These are phyloP conservation scores for Nitzschia putrida DNA, from an alignment of 108 stramenopile genomes.

Conservation along the genomic window DNA sequence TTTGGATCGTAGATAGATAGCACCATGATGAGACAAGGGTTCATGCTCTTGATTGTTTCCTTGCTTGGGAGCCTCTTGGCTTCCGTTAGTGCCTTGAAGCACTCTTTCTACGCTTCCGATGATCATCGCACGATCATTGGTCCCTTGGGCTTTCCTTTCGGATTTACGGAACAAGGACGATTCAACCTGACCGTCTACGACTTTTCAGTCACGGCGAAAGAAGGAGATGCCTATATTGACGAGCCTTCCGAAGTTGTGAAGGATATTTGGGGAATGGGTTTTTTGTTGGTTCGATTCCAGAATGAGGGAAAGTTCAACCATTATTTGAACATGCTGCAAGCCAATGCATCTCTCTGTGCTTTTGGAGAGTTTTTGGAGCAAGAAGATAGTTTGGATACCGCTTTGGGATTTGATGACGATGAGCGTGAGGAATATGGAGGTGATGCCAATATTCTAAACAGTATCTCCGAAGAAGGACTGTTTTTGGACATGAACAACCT, in stretches of 20 bases:
- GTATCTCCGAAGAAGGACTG: constrained; percentile 53
- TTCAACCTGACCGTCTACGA: constrained; percentile 80
- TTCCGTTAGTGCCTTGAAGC: constrained; percentile 38
- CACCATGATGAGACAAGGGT: too few relatives aligned
- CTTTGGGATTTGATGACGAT: constrained; percentile 41
- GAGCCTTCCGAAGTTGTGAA: not conserved
- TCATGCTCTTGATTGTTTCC: too few relatives aligned
- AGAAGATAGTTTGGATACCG: constrained; percentile 36
- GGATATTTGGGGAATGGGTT: constrained; percentile 54
- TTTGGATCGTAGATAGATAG: too few relatives aligned
- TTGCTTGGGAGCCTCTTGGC: too few relatives aligned
- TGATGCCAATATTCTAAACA: constrained; percentile 10
- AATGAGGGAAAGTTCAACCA: constrained; percentile 63
- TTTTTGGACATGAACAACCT: constrained; percentile 66
- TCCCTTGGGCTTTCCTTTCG: constrained; percentile 85
- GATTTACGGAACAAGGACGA: constrained; percentile 80
- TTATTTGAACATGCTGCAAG: constrained; percentile 51
- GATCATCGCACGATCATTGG: constrained; percentile 69
- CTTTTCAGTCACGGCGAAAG: constrained; percentile 33
- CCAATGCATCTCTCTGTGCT: constrained; percentile 53
- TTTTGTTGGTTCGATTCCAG: constrained; percentile 74
- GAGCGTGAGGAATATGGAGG: constrained; percentile 45
- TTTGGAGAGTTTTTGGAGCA: constrained; percentile 61
- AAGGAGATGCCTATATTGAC: constrained; percentile 2
- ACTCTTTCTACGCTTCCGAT: constrained; percentile 51